Base-by-base conservation (phyloP, 2,329 filamentous ascomycete genomes). In the Penicillium sp. region DNA sequence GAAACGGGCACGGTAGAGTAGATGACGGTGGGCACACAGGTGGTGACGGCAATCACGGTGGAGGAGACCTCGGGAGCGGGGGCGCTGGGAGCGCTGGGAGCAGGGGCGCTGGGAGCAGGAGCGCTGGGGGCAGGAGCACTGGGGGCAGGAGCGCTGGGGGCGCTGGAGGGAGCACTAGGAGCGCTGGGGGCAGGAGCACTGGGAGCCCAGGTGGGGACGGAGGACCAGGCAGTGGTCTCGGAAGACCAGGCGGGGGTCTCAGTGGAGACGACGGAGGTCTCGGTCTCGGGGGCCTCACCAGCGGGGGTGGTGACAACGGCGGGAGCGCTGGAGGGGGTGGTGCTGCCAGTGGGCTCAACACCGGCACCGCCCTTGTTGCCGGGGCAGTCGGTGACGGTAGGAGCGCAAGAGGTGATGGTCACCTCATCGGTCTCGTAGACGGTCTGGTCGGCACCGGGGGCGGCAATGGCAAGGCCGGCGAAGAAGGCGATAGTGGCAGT, bases 331-430 rank as follows among this genome's bases (percentile, higher is more conserved):
- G 64, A 52, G 25, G 61, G 27, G 38, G 58, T 53, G 49, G 55
- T 66, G 51, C 31, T 35, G 31, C 31, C 45, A 35, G 65, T 65
- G 50, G 61, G 42, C 48, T 58, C 59, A 38, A 48, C 61, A n/a
- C 55, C 53, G 49, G 58, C 49, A 49, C 57, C 55, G 47, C 21
- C 36, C n/a, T 19, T 9, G 29, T 45, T 45, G 60, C 67, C 73
- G 45, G 75, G 74, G 75, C 87, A 89, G 84, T 88, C 70, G 73
- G 83, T 82, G 70, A 88, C 84, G 60, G 80, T 79, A 49, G 84
- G 77, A 58, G 75, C 80, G 80, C 84, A 87, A 53, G 82, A 84
- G 74, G 83, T 87, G 81, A 87, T 78, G 76, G 85, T 87, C 66
- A 83, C 77, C 71, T 81, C 78, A 71, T 85, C 79, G 64, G 82